Evolutionary conservation across 1,284 basidiomycete genomes (phyloP), one percentile per base, ranked within the genome.

Genomic region (Singerocomus rubriflavus): DNA sequence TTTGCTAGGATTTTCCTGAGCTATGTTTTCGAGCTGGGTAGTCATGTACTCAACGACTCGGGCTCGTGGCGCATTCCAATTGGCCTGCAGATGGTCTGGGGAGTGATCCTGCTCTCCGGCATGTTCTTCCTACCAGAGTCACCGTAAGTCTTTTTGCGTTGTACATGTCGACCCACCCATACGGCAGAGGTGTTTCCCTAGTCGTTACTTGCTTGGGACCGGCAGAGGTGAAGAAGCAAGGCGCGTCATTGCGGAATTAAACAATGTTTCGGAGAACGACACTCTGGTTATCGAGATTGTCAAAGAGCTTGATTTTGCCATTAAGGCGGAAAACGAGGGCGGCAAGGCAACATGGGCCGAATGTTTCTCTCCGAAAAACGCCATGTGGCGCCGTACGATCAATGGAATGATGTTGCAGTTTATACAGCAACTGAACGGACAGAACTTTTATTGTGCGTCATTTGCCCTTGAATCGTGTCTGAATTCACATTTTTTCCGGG

Each of bases 381-480:
- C 75, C 58, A 69, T 90, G 26, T 88, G 84, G 80, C 84, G 82
- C 65, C 76, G 87, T 43, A 89, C 85, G 13, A 65, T 75, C 29
- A 90, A 88, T 55, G 84, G 85, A 29, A 89, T 89, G 81, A 87
- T 90, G 83, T 68, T 91, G 33, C 86, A 89, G 63, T 88, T 90
- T 61, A 82, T 91, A 46, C 88, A 91, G 58, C 88, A 91, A 58
- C 70, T 91, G 31, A 88, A 87, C 54, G 84, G 84, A 38, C 84
- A 86, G 63, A 85, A 85, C 64, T 85, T 87, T 67, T 85, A 85
- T 64, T 87, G 84, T 84, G 54, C 56, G 79, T 60, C n/a, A 0
- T 11, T 8, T 30, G n/a, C 14, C 10, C 13, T 44, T 43, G 33
- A 1, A 9, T 33, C 21, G 14, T 9, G 14, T 33, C 31, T 41